Percentiles rank a stretch among this genome's conserved stretches.
Evolutionary conservation across 441 rosid species (phyloP).

Genomic region (Melastoma candidum): DNA sequence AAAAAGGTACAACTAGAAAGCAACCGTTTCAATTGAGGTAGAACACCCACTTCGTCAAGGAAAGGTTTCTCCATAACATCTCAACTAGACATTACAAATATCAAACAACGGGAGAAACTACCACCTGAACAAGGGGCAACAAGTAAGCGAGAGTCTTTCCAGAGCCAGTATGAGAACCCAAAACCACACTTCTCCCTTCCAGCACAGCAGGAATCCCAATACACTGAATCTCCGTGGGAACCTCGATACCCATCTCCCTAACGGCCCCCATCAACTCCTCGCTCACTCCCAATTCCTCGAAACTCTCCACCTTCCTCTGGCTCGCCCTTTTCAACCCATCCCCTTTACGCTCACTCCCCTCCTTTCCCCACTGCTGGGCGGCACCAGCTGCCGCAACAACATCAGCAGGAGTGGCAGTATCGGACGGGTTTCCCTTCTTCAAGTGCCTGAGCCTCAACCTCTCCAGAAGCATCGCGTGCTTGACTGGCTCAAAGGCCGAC

Average conservation of each 20-base stretch:
- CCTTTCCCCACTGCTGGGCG: constrained; percentile 13
- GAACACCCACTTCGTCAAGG: no score
- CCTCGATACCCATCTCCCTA: constrained; percentile 60
- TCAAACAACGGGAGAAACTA: neutral
- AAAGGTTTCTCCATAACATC: no score
- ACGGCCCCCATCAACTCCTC: constrained; percentile 79
- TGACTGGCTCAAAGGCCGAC: constrained; percentile 22
- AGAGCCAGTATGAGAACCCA: constrained; percentile 97
- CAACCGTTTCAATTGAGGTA: no score
- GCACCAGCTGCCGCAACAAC: constrained; percentile 15
- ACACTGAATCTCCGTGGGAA: constrained; percentile 93
- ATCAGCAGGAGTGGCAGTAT: constrained; percentile 15
- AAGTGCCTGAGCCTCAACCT: constrained; percentile 66
- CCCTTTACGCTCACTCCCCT: constrained; percentile 5
- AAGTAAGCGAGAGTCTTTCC: constrained; percentile 89
- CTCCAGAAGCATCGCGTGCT: constrained; percentile 69
- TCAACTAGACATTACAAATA: neutral
- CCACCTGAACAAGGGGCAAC: constrained; percentile 89
- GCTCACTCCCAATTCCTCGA: constrained; percentile 66
- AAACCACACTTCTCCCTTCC: constrained; percentile 71
- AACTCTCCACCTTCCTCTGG: constrained; percentile 31
- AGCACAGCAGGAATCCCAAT: constrained; percentile 75
- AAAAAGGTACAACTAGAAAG: no score
- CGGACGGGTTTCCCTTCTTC: constrained; percentile 36
- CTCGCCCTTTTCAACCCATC: constrained; percentile 29